A percentile compares a stretch with the other conserved stretches of the same genome.
phyloP scores from a whole-genome alignment of 179 eudicot genomes.

The Beta corolliflora region DNA sequence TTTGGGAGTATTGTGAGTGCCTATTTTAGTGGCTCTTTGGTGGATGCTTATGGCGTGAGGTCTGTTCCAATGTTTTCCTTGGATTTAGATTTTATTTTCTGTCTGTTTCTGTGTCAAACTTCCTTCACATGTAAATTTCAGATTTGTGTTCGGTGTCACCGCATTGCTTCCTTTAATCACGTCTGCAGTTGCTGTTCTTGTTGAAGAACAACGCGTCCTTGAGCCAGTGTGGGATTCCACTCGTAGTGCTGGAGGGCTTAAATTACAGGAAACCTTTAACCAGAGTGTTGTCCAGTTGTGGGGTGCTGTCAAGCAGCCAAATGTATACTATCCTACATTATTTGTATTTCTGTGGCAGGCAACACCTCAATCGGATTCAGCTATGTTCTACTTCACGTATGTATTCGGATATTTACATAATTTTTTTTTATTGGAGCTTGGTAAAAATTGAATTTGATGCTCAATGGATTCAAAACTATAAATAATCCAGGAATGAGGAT shows the following conservation, averaged over 20 bases:
- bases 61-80: constrained; percentile 23
- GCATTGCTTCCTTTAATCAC: constrained; percentile 94
- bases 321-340: constrained; percentile 83
- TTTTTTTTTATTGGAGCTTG: background rate
- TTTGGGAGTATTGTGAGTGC: constrained; percentile 95
- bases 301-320: constrained; percentile 84
- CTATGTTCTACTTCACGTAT: constrained; percentile 98
- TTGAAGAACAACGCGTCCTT: constrained; percentile 67
- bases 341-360: constrained; percentile 99
- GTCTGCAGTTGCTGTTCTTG: constrained; percentile 93
- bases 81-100: background rate
- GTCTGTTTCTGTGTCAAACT: constrained; percentile 11
- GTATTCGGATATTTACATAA: constrained; percentile 20
- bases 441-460: background rate
- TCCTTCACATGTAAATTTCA: constrained; percentile 38
- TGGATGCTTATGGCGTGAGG: constrained; percentile 98
- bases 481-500: background rate
- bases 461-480: background rate
- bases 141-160: constrained; percentile 95
- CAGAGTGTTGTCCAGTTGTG: constrained; percentile 61
- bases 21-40: constrained; percentile 97
- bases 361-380: constrained; percentile 97
- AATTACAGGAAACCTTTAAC: constrained; percentile 61
- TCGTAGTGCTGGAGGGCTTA: constrained; percentile 31
- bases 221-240: constrained; percentile 45